Evolutionary conservation across 2,329 filamentous ascomycete species (phyloP).

Genomic region (Helotiales sp.): DNA sequence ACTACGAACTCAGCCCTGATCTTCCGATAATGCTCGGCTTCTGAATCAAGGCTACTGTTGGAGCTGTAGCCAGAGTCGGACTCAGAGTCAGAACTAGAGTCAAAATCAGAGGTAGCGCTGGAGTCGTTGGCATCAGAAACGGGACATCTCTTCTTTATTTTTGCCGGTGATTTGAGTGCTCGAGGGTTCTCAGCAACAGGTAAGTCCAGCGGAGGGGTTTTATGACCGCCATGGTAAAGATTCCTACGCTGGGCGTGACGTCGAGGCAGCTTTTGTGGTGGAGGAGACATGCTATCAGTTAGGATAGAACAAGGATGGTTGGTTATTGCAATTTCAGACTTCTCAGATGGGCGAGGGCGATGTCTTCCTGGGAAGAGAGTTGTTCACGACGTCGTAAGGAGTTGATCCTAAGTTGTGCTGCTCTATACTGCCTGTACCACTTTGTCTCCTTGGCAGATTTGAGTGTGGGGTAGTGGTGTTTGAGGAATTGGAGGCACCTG

Average conservation of each 20-base stretch:
- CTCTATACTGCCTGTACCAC: background rate
- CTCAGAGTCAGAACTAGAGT: slow-evolving; percentile 2
- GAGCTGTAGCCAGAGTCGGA: slow-evolving; percentile 13
- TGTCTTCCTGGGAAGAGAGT: background rate
- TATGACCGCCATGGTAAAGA: background rate
- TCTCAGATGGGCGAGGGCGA: background rate
- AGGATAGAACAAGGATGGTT: background rate
- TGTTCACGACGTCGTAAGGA: background rate
- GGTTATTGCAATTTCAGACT: background rate
- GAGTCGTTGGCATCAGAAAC: slow-evolving; percentile 2
- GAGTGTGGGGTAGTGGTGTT: background rate
- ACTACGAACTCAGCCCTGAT: slow-evolving; percentile 29
- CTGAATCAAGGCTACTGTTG: slow-evolving; percentile 8
- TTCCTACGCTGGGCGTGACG: background rate
- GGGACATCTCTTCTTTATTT: background rate
- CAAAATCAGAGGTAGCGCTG: background rate
- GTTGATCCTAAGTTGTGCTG: background rate
- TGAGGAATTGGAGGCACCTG: background rate
- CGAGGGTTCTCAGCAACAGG: background rate
- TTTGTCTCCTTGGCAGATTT: background rate
- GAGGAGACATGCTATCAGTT: background rate
- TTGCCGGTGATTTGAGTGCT: background rate
- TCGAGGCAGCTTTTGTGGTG: background rate
- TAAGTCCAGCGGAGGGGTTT: background rate
- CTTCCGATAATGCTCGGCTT: slow-evolving; percentile 28